phyloP scores from a whole-genome alignment of 176 grass and related monocot species.

The Dactylis glomerata region DNA sequence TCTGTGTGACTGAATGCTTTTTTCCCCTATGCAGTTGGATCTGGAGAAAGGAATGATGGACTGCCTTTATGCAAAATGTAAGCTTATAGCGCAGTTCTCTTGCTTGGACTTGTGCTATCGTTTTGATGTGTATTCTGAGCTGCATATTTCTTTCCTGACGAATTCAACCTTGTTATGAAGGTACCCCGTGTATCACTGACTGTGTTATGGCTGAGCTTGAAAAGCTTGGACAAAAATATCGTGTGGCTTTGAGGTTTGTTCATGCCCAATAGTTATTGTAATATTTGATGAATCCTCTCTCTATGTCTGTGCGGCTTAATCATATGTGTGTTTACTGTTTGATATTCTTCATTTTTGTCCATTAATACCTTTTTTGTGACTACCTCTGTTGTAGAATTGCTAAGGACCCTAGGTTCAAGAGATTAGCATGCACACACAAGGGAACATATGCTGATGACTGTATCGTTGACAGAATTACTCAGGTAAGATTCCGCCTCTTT shows the following conservation, averaged over 20 bases:
- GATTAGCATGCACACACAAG: conserved; percentile 91
- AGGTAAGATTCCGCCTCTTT: conserved; percentile 44
- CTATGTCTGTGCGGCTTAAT: background rate
- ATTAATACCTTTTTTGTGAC: background rate
- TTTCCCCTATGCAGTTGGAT: conserved; percentile 66
- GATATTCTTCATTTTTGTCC: background rate
- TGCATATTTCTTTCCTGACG: background rate
- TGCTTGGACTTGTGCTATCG: background rate
- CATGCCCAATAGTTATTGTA: background rate
- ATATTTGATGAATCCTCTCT: background rate
- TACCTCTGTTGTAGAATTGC: conserved; percentile 58
- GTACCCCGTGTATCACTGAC: conserved; percentile 89
- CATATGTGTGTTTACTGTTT: background rate
- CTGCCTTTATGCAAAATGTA: background rate
- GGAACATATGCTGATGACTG: conserved; percentile 99
- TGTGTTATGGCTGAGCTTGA: conserved; percentile 99
- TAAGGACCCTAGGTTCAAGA: conserved; percentile 91
- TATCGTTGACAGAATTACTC: conserved; percentile 91
- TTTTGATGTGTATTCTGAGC: background rate
- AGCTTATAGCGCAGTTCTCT: background rate
- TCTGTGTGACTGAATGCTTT: conserved; percentile 13
- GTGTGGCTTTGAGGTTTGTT: conserved; percentile 81
- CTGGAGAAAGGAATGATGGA: conserved; percentile 31
- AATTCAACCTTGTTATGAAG: conserved; percentile 41
- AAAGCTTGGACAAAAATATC: conserved; percentile 94